These are phyloP conservation scores for Colletotrichum echinochloae DNA, from an alignment of 2,329 filamentous ascomycete species.

Conservation along the genomic window DNA sequence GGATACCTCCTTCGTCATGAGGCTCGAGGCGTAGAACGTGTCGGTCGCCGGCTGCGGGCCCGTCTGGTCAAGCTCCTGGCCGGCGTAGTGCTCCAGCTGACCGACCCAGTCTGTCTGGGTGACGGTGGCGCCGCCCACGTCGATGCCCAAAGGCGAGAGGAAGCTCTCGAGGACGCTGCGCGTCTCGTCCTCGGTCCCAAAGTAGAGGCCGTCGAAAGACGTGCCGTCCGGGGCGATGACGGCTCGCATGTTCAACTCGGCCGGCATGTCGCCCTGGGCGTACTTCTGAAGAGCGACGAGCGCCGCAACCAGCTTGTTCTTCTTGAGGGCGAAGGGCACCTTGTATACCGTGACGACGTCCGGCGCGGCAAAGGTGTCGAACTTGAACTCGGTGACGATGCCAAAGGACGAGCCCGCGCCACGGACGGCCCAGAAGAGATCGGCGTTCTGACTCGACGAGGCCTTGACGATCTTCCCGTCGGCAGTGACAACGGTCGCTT, in stretches of 20 bases:
- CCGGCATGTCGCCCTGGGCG: slow-evolving; percentile 37
- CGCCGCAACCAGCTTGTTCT: background rate
- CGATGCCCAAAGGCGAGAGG: slow-evolving; percentile 14
- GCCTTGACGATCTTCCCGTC: slow-evolving; percentile 48
- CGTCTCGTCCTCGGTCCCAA: slow-evolving; percentile 43
- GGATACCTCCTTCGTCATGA: slow-evolving; percentile 46
- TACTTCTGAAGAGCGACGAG: slow-evolving; percentile 45
- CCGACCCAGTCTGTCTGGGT: slow-evolving; percentile 44
- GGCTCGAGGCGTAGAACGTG: slow-evolving; percentile 48
- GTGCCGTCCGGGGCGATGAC: slow-evolving; percentile 13
- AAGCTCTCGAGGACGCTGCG: slow-evolving; percentile 21
- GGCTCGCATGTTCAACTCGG: slow-evolving; percentile 48
- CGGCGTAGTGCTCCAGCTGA: slow-evolving; percentile 40
- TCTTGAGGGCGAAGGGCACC: slow-evolving; percentile 14
- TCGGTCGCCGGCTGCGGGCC: slow-evolving; percentile 45
- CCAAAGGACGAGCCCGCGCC: slow-evolving; percentile 58
- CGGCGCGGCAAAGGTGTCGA: slow-evolving; percentile 55
- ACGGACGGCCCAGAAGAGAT: slow-evolving; percentile 58
- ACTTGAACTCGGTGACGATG: slow-evolving; percentile 53
- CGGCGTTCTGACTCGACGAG: slow-evolving; percentile 50
- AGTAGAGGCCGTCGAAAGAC: slow-evolving; percentile 48
- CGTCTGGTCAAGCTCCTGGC: slow-evolving; percentile 43
- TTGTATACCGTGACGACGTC: slow-evolving; percentile 47
- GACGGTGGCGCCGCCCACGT: slow-evolving; percentile 7
- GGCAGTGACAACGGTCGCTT: slow-evolving; percentile 53